Conservation (phyloP, 176 grass and related monocot species). For the Alopecurus myosuroides region DNA sequence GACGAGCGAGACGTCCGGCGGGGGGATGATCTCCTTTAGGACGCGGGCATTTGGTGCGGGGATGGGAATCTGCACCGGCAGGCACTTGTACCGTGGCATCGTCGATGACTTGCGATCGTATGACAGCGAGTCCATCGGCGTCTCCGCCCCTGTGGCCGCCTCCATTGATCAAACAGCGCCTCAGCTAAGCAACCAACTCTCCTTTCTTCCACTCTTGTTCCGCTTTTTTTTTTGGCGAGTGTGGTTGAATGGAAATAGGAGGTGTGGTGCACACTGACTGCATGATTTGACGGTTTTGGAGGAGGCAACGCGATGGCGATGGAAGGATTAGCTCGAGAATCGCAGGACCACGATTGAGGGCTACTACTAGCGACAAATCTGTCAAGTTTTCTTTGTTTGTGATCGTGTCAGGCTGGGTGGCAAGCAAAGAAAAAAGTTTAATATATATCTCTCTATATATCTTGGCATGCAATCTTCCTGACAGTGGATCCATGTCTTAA, state of each 20-base stretch:
- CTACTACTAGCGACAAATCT: slow-evolving; percentile 29
- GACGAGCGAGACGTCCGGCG: slow-evolving; percentile 73
- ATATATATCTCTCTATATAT: no score
- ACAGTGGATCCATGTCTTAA: neutral
- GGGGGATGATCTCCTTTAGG: no score
- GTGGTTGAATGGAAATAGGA: neutral
- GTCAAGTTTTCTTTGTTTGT: neutral
- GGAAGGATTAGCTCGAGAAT: slow-evolving; percentile 47
- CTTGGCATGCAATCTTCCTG: no score
- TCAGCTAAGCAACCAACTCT: neutral
- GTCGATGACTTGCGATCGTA: slow-evolving; percentile 66
- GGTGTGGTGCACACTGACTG: slow-evolving; percentile 24
- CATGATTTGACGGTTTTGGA: slow-evolving; percentile 79
- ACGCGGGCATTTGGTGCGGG: slow-evolving; percentile 15
- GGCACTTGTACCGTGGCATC: slow-evolving; percentile 78
- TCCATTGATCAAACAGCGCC: neutral
- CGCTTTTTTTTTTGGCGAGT: slow-evolving; percentile 14
- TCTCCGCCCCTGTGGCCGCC: slow-evolving; percentile 15
- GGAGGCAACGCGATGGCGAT: slow-evolving; percentile 44
- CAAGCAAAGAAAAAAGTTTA: no score
- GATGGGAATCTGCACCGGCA: slow-evolving; percentile 69
- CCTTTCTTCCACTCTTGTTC: neutral
- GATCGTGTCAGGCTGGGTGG: slow-evolving; percentile 6
- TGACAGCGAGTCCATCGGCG: slow-evolving; percentile 72
- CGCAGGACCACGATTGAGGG: neutral